Base-by-base conservation (phyloP, 73 alveolate species). In the Symbiodinium natans region DNA sequence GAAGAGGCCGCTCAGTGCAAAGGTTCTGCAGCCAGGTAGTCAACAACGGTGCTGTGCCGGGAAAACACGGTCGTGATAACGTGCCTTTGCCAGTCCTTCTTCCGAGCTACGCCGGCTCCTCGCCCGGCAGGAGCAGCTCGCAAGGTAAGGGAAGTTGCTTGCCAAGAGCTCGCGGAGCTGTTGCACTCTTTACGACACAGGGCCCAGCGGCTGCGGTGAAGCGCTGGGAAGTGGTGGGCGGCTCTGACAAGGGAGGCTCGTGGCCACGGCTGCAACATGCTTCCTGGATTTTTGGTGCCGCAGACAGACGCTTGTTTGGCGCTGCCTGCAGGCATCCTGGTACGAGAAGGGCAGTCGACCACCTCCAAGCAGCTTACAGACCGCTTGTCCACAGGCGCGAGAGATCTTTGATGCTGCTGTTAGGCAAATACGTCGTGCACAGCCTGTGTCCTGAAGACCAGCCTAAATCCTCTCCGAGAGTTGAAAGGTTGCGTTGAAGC, bases 191-290 rank as follows among this genome's bases (percentile, higher is more conserved):
- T n/a, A n/a, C 48, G 19, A 40, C 52, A 5, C 43, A 84, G 93
- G 93, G 52, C 56, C 39, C 48, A 56, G n/a, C 87, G 36, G 54
- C 97, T 4, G 33, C 84, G 5, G 33, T 5, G 56, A 68, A 90
- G 97, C 97, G 97, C 54, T 90, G 97, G 97, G 97, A 90, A 41
- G 97, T 90, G 39, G 48, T 90, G n/a, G 97, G 97, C 38, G 97
- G 97, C 83, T 84, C 97, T 10, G 97, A 90, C 88, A 90, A 90
- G 56, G 97, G 97, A 90, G 97, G 97, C 80, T n/a, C 71, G 43
- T 15, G 73, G 29, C 3, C n/a, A 52, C 31, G 17, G 29, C 80
- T 63, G 38, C 21, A 48, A 13, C 36, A 27, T 63, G n/a, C 10
- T 9, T 3, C n/a, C 82, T 63, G 5, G 82, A 25, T 8, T 21